phyloP scores from a whole-genome alignment of 371 early-diverging fungal genomes.

The Apophysomyces elegans region DNA sequence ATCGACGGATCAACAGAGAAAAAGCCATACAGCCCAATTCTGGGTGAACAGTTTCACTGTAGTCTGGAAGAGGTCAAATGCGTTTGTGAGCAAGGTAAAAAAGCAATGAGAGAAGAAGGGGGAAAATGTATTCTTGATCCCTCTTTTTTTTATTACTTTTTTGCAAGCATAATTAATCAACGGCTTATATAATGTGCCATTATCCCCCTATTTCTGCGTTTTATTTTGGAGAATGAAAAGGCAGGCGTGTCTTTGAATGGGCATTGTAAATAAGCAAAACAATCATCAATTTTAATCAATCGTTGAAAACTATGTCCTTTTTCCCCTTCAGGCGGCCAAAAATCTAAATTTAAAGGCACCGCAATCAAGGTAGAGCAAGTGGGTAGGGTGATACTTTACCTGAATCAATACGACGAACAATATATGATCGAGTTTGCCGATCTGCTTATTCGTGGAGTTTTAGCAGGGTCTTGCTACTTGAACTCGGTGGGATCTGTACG shows the following conservation, averaged over 20 bases:
- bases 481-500: slow-evolving; percentile 54
- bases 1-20: slow-evolving; percentile 58
- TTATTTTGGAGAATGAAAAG: slow-evolving; percentile 69
- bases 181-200: slow-evolving; percentile 74
- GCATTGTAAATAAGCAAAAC: slow-evolving; percentile 51
- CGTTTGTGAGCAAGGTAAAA: slow-evolving; percentile 67
- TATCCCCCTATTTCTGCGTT: slow-evolving; percentile 92
- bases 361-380: slow-evolving; percentile 65
- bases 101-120: not conserved
- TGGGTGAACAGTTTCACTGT: slow-evolving; percentile 87
- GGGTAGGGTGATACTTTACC: slow-evolving; percentile 51
- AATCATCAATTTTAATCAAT: too few species aligned
- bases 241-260: slow-evolving; percentile 67
- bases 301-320: too few species aligned
- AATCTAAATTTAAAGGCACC: slow-evolving; percentile 66
- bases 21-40: slow-evolving; percentile 84
- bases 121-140: too few species aligned
- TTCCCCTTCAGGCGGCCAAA: slow-evolving; percentile 46
- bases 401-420: slow-evolving; percentile 51
- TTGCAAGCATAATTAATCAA: not conserved
- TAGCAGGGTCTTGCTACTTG: slow-evolving; percentile 64
- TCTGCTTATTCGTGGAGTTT: slow-evolving; percentile 59
- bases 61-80: slow-evolving; percentile 42
- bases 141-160: slow-evolving; percentile 1
- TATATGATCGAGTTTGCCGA: slow-evolving; percentile 62